phyloP scores from a whole-genome alignment of 2,329 filamentous ascomycete genomes.

The Arthrobotrys sphaeroides region DNA sequence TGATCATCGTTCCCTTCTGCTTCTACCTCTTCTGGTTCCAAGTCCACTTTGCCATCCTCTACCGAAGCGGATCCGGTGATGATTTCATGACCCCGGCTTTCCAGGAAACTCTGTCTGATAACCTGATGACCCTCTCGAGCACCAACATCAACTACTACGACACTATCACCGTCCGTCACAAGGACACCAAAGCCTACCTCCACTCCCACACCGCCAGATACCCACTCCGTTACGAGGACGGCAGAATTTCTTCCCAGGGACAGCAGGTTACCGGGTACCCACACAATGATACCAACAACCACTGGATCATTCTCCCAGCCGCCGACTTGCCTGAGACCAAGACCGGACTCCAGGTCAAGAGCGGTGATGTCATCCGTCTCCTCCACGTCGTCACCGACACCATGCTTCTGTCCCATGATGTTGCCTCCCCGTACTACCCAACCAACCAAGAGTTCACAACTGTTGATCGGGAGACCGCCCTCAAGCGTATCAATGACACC shows the following conservation, averaged over 20 bases:
- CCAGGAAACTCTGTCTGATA: conserved; percentile 95
- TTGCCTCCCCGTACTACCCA: conserved; percentile 93
- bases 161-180: conserved; percentile 85
- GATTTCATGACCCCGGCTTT: conserved; percentile 99
- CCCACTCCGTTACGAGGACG: conserved; percentile 94
- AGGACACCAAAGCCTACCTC: conserved; percentile 95
- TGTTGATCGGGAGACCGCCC: conserved; percentile 75
- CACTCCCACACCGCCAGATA: conserved; percentile 92
- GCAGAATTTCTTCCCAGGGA: conserved; percentile 91
- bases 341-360: conserved; percentile 74
- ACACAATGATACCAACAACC: conserved; percentile 98
- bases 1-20: conserved; percentile 91
- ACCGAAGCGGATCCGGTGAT: conserved; percentile 88
- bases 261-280: conserved; percentile 99
- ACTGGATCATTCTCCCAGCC: conserved; percentile 89
- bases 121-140: conserved; percentile 87
- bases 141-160: conserved; percentile 91
- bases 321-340: conserved; percentile 67
- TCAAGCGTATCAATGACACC: conserved; percentile 82
- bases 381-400: conserved; percentile 86
- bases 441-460: conserved; percentile 99
- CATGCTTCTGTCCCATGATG: conserved; percentile 90
- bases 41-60: conserved; percentile 93
- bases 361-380: conserved; percentile 86
- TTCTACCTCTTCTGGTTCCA: conserved; percentile 99